Conservation (phyloP, 2,329 filamentous ascomycete genomes). For the Pseudovirgaria hyperparasitica region DNA sequence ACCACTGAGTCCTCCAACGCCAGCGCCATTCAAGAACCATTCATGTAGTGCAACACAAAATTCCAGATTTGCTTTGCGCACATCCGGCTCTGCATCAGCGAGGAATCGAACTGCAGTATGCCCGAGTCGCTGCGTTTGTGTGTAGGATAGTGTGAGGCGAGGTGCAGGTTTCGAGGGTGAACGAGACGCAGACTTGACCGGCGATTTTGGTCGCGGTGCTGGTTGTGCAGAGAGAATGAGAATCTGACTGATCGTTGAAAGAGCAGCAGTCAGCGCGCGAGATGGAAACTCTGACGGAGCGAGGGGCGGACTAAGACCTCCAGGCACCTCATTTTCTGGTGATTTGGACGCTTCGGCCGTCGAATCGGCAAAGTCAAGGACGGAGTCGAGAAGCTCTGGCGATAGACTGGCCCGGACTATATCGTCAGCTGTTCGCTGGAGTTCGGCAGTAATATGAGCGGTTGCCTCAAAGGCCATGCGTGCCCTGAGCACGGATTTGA, state of each 20-base stretch:
- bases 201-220: too few species aligned
- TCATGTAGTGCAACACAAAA: conserved; percentile 62
- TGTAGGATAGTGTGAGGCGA: conserved; percentile 15
- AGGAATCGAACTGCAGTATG: conserved; percentile 24
- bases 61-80: conserved; percentile 60
- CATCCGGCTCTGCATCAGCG: conserved; percentile 26
- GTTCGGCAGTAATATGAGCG: conserved; percentile 59
- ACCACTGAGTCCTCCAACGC: conserved; percentile 19
- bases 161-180: too few species aligned
- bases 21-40: conserved; percentile 40
- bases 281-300: conserved; percentile 21
- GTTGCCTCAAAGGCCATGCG: conserved; percentile 54
- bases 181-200: too few species aligned
- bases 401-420: conserved; percentile 54
- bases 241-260: conserved; percentile 25
- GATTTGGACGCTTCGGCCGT: conserved; percentile 12
- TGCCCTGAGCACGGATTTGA: conserved; percentile 54
- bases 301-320: conserved; percentile 12
- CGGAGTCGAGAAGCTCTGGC: conserved; percentile 33
- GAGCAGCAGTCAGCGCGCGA: conserved; percentile 25
- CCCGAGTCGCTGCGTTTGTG: conserved; percentile 25
- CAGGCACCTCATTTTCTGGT: conserved; percentile 7
- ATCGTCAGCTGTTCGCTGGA: conserved; percentile 62
- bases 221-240: too few species aligned
- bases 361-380: conserved; percentile 23